Evolutionary conservation across 2,329 filamentous ascomycete species (phyloP).

Genomic region (Dothideomycetes sp.): DNA sequence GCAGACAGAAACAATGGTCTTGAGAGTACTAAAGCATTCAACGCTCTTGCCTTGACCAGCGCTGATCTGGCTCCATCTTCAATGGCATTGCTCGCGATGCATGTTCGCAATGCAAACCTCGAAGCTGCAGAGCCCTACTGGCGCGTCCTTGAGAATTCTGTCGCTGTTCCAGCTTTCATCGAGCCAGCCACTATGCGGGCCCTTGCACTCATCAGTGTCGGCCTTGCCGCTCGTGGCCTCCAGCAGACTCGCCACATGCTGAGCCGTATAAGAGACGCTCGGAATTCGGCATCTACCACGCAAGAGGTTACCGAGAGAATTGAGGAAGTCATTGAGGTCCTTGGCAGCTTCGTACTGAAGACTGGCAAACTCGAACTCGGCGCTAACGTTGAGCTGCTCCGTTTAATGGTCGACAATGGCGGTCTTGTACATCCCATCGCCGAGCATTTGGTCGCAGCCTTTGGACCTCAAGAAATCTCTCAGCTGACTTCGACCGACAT

Average conservation of each 20-base stretch:
- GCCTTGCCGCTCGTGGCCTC: constrained; percentile 73
- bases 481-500: constrained; percentile 46
- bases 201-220: constrained; percentile 76
- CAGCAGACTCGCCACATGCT: constrained; percentile 79
- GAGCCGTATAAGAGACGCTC: constrained; percentile 61
- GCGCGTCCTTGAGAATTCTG: constrained; percentile 57
- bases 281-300: constrained; percentile 36
- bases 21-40: constrained; percentile 52
- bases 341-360: constrained; percentile 49
- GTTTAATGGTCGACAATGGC: constrained; percentile 58
- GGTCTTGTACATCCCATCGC: constrained; percentile 51
- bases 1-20: constrained; percentile 68
- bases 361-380: constrained; percentile 43
- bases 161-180: constrained; percentile 59
- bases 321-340: constrained; percentile 72
- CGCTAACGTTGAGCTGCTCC: constrained; percentile 50
- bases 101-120: constrained; percentile 73
- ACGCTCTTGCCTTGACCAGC: constrained; percentile 41
- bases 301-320: constrained; percentile 65
- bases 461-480: constrained; percentile 51
- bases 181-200: constrained; percentile 88
- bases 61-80: constrained; percentile 47
- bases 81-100: constrained; percentile 77
- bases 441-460: constrained; percentile 50
- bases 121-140: constrained; percentile 70